Evolutionary conservation across 1,284 basidiomycete genomes (phyloP), one percentile per base, ranked within the genome.

Genomic region (Ustilago crameri): DNA sequence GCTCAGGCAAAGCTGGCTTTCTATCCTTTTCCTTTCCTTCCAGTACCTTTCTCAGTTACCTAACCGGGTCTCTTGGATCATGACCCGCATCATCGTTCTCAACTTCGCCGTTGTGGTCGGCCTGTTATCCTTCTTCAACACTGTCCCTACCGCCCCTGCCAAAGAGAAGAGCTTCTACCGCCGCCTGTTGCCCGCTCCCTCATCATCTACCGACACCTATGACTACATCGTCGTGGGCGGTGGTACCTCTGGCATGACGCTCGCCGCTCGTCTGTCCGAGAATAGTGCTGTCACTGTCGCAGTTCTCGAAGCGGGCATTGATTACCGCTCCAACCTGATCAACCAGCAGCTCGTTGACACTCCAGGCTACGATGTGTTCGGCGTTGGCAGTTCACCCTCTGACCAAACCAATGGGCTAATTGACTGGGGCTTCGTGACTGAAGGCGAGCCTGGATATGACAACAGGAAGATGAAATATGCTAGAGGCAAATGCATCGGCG

Each of bases 201-300:
- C n/a, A 5, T 32, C 7, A 23, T 15, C 27, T 26, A 50, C 47
- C 17, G 60, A 69, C 40, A 63, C 53, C 0, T 72, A 72, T 35
- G 74, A 78, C 50, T 76, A 78, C 43, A 38, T 79, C 27, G 54
- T 77, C n/a, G 73, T 77, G 5, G 76, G 75, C 5, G 75, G 48
- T 15, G 74, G 74, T 18, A 78, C 74, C 0, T 58, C 71, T 2
- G 77, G 77, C 10, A 61, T 79, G 53, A 63, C 74, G 4, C 58
- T 79, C 3, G 76, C 77, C 5, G 53, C n/a, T 1, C 65, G 77
- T n/a, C 67, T 79, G 3, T 66, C 60, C 20, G 74, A 79, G 45
- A 63, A 78, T 37, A 41, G 51, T 3, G 32, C 17, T 20, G 61
- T 74, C 20, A 74, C 71, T 2, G 77, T 79, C n/a, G 59, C 61